Evolutionary conservation across 2,329 filamentous ascomycete species (phyloP), one percentile per base, ranked within the genome.

Genomic region (Xylariaceae sp.): DNA sequence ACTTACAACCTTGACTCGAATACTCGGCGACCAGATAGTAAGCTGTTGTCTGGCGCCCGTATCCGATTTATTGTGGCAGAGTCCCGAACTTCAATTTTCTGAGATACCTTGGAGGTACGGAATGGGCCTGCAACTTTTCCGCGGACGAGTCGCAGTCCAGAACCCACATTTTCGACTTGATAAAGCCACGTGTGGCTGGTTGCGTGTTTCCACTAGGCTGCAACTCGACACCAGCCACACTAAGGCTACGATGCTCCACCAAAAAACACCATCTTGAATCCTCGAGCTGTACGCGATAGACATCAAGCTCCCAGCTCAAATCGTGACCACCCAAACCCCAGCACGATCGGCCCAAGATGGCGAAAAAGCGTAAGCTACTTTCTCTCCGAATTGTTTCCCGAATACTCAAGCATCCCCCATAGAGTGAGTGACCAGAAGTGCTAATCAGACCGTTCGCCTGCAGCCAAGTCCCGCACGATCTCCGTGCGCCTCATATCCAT

Each of bases 401-500:
- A 15, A 18, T 16, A 37, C 15, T n/a, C 26, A 16, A 15, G 19
- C 17, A 37, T 32, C 30, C 12, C 30, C n/a, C n/a, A n/a, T n/a
- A n/a, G n/a, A n/a, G n/a, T n/a, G n/a, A n/a, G 30, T n/a, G 30
- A 7, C 13, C 30, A n/a, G 8, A 13, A 32, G 11, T 11, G 6
- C 30, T 9, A 32, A 7, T 6, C 30, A 7, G 30, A 32, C 30
- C 13, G 8, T n/a, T 13, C 30, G 30, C 13, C 30, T 32, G 6
- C 64, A 94, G 89, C 76, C 47, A 97, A 97, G 76, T 87, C 90
- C 62, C 89, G 94, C 65, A 85, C 91, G 53, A 84, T 98, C 64
- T 80, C 87, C 63, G 91, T 96, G 65, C 90, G 93, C 64, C 85
- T 98, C 54, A 75, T 98, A 65, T 95, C 89, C 50, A 98, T 98